Base-by-base conservation (phyloP, 441 rosid species). In the Jatropha podagrica region DNA sequence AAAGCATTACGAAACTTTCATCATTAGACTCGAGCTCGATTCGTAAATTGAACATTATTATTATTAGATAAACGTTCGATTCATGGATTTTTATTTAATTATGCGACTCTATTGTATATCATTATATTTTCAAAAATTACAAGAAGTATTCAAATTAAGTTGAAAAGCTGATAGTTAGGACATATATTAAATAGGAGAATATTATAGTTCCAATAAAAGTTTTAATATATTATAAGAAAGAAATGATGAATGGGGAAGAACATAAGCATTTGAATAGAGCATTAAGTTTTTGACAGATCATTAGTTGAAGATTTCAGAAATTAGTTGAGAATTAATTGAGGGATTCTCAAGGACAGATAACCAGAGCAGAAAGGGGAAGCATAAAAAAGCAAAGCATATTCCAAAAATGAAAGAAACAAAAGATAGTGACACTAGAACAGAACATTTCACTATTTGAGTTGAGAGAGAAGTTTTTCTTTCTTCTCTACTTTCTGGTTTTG, bases 341-440 rank as follows among this genome's bases (percentile, higher is more conserved):
- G 56, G 76, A 38, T 20, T 72, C 23, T 71, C 51, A 76, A 72
- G 40, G 65, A 78, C 82, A 76, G 82, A 81, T 83, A 79, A 82
- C 77, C 72, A 69, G 65, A 65, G 69, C 65, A 65, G 65, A 68
- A 71, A 77, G 52, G 77, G 42, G 65, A 18, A 69, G 23, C 63
- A 38, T 23, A 59, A n/a, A 5, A 63, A 60, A 71, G 54, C 44
- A 56, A 75, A n/a, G 82, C 77, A 82, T 78, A 83, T 86, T 85
- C 83, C 66, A 69, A 84, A 78, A 80, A 56, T 74, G 86, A 81
- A 84, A 62, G 78, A 82, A 78, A 86, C 91, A 84, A 82, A 83
- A 86, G 82, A 81, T 71, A 83, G 82, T 80, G 86, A 84, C 88
- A 81, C 77, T 69, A 72, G 75, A 77, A 80, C 75, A 78, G 55